Evolutionary conservation across 352 stramenopile genomes (phyloP).

Genomic region (Pythium phragmitis): DNA sequence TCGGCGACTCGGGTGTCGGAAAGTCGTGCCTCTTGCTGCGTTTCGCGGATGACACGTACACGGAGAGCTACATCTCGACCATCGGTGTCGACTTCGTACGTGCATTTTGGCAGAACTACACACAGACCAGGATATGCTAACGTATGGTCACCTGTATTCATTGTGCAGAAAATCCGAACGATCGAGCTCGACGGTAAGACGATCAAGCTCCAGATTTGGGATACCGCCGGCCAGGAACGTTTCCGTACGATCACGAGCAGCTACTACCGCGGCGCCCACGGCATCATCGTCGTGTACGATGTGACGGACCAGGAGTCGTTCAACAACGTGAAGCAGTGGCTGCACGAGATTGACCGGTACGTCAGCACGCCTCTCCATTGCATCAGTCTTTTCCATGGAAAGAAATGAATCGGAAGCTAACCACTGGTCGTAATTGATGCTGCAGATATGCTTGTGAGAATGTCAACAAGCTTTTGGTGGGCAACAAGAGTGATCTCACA

Average conservation of each 20-base stretch:
- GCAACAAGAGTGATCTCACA: slow-evolving; percentile 97
- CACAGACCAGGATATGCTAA: background rate
- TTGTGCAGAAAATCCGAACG: slow-evolving; percentile 96
- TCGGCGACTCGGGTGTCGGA: slow-evolving; percentile 97
- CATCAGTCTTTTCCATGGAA: background rate
- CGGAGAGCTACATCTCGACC: slow-evolving; percentile 99
- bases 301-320: slow-evolving; percentile 98
- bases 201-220: slow-evolving; percentile 99
- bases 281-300: slow-evolving; percentile 99
- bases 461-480: slow-evolving; percentile 96
- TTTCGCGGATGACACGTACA: slow-evolving; percentile 99
- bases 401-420: background rate
- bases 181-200: slow-evolving; percentile 99
- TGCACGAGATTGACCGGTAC: slow-evolving; percentile 91
- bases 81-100: slow-evolving; percentile 99
- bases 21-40: slow-evolving; percentile 99
- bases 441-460: slow-evolving; percentile 96
- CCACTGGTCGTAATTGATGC: background rate
- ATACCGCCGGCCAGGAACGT: slow-evolving; percentile 99
- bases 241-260: slow-evolving; percentile 99
- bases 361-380: slow-evolving; percentile 22
- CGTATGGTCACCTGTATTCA: background rate
- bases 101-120: slow-evolving; percentile 23
- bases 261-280: slow-evolving; percentile 99
- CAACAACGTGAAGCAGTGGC: slow-evolving; percentile 98